Conservation (phyloP, 2,329 filamentous ascomycete genomes). For the Fusarium caatingaense region DNA sequence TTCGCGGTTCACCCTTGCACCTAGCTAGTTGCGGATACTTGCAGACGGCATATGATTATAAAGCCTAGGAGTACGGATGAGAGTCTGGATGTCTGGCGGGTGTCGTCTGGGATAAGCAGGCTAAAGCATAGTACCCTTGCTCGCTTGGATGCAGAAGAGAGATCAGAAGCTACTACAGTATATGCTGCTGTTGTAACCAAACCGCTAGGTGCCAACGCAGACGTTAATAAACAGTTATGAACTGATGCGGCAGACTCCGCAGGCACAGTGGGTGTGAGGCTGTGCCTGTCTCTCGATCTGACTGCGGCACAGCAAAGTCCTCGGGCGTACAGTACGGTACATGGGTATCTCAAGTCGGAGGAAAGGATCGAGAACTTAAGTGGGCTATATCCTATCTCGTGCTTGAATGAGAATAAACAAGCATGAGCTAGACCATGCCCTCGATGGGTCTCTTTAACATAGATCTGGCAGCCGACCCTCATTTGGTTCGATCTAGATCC, state of each 20-base stretch:
- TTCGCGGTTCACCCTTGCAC: background rate
- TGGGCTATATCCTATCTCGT: conserved; percentile 13
- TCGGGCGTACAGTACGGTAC: background rate
- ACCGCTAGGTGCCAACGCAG: background rate
- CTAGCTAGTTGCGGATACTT: conserved; percentile 7
- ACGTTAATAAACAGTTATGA: background rate
- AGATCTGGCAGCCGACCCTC: conserved; percentile 1
- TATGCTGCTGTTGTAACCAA: background rate
- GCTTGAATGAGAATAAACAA: background rate
- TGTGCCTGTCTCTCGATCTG: background rate
- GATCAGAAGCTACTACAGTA: background rate
- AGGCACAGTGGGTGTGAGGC: background rate
- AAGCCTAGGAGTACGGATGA: background rate
- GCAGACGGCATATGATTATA: conserved; percentile 9
- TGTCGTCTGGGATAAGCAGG: background rate
- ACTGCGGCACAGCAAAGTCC: conserved; percentile 1
- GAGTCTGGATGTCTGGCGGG: background rate
- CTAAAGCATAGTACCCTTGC: background rate
- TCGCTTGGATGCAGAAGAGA: background rate
- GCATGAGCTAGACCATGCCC: background rate
- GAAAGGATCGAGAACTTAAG: conserved; percentile 16
- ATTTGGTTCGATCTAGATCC: conserved; percentile 4
- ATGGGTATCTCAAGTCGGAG: conserved; percentile 18
- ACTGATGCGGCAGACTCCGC: conserved; percentile 11
- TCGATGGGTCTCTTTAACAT: conserved; percentile 1